Evolutionary conservation across 2,329 filamentous ascomycete species (phyloP).

Genomic region (Hypoxylon sp.): DNA sequence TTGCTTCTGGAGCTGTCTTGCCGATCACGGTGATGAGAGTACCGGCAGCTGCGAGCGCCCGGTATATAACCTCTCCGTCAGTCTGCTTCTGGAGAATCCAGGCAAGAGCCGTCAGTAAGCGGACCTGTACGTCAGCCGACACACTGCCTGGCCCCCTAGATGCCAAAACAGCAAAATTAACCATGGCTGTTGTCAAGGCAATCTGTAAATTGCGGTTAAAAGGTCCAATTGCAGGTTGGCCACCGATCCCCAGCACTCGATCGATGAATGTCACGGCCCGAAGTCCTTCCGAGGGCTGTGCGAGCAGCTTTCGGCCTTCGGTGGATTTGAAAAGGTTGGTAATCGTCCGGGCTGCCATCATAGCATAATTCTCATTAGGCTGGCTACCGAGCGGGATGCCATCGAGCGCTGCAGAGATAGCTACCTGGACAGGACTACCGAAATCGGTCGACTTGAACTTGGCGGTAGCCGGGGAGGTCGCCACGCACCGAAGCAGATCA

Average conservation of each 20-base stretch:
- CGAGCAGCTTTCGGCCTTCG: conserved; percentile 77
- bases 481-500: conserved; percentile 88
- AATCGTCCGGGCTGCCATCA: conserved; percentile 87
- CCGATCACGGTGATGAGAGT: conserved; percentile 77
- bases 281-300: conserved; percentile 68
- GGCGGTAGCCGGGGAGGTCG: conserved; percentile 77
- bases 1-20: conserved; percentile 60
- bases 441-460: conserved; percentile 68
- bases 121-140: conserved; percentile 60
- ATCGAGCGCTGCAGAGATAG: conserved; percentile 58
- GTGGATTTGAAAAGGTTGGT: conserved; percentile 86
- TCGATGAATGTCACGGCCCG: conserved; percentile 75
- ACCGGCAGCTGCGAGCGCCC: conserved; percentile 85
- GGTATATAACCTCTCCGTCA: conserved; percentile 87
- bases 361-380: conserved; percentile 82
- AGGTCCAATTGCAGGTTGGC: conserved; percentile 63
- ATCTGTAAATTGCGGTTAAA: conserved; percentile 85
- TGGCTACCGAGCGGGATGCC: conserved; percentile 69
- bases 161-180: conserved; percentile 87
- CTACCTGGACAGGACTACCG: conserved; percentile 72
- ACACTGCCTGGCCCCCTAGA: conserved; percentile 57
- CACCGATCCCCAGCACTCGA: conserved; percentile 69
- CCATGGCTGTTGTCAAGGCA: conserved; percentile 83
- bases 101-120: conserved; percentile 73
- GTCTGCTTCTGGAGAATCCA: conserved; percentile 75